Evolutionary conservation across 768 basidiomycete species (phyloP).

Genomic region (Trametes gibbosa): DNA sequence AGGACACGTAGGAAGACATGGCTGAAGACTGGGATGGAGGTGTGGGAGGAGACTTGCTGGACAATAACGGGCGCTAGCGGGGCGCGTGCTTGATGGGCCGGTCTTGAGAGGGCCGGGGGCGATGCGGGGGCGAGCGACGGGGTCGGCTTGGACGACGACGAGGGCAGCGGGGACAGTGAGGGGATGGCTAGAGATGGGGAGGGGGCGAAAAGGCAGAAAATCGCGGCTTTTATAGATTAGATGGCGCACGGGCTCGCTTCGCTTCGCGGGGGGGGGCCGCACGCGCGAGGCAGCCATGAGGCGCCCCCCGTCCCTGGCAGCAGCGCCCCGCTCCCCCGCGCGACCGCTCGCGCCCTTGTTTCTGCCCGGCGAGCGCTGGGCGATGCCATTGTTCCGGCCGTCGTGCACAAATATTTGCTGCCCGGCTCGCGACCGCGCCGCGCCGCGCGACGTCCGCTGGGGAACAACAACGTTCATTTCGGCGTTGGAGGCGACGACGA

Average conservation of each 20-base stretch:
- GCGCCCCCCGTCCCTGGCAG: constrained; percentile 17
- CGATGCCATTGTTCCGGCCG: neutral
- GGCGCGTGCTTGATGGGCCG: neutral
- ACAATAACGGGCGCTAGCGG: constrained; percentile 7
- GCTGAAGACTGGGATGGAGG: constrained; percentile 4
- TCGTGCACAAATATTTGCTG: neutral
- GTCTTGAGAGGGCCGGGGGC: neutral
- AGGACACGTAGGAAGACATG: constrained; percentile 25
- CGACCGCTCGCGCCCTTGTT: neutral
- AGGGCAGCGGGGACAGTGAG: constrained; percentile 30
- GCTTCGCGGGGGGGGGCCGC: constrained; percentile 35
- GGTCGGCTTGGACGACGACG: constrained; percentile 20
- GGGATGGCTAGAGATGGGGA: constrained; percentile 29
- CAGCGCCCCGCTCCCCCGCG: constrained; percentile 7
- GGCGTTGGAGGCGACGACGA: neutral
- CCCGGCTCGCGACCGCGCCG: neutral
- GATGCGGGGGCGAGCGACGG: neutral
- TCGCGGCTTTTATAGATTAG: constrained; percentile 49
- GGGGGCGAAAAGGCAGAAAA: constrained; percentile 23
- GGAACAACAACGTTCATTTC: neutral
- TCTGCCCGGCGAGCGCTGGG: neutral
- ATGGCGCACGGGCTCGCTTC: constrained; percentile 34
- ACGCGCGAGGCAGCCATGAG: constrained; percentile 49
- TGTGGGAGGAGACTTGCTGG: neutral
- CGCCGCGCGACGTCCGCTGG: neutral